Evolutionary conservation across 164 flowering plant species (phyloP).

Genomic region (Taxillus chinensis): DNA sequence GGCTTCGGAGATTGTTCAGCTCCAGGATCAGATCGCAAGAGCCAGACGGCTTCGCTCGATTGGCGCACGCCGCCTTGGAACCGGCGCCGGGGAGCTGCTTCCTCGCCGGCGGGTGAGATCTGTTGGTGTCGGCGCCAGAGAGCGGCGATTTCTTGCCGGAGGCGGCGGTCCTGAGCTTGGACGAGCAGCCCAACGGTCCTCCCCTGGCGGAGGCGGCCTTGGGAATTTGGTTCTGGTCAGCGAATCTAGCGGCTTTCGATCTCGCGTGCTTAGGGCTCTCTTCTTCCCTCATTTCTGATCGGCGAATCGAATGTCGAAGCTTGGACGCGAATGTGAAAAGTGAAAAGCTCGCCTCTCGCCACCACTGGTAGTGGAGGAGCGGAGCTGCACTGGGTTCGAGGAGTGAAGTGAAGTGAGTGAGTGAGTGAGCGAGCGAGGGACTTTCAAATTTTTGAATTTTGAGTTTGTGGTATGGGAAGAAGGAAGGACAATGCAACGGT

Average conservation of each 20-base stretch:
- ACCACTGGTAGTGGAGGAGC: no score
- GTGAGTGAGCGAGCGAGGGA: no score
- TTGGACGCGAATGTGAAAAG: no score
- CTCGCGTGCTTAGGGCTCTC: constrained; percentile 22
- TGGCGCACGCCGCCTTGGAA: constrained; percentile 27
- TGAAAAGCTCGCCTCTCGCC: no score
- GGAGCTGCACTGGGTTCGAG: no score
- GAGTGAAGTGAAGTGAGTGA: no score
- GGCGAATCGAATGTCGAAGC: no score
- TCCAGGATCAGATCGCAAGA: constrained; percentile 65
- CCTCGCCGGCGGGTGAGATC: constrained; percentile 13
- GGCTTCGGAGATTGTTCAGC: constrained; percentile 49
- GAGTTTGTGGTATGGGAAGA: no score
- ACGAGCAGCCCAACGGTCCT: constrained; percentile 12
- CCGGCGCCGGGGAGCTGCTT: constrained; percentile 23
- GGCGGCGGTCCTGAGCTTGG: constrained; percentile 34
- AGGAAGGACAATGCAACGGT: no score
- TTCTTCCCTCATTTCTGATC: constrained; percentile 44
- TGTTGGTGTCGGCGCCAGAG: constrained; percentile 21
- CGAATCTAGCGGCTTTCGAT: constrained; percentile 29
- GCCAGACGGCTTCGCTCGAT: constrained; percentile 25
- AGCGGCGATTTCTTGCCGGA: constrained; percentile 34
- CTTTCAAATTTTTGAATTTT: no score
- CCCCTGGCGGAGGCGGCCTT: constrained; percentile 17
- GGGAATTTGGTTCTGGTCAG: constrained; percentile 55